Base-by-base conservation (phyloP, 331 rosid genomes). In the Rosa hybrid region DNA sequence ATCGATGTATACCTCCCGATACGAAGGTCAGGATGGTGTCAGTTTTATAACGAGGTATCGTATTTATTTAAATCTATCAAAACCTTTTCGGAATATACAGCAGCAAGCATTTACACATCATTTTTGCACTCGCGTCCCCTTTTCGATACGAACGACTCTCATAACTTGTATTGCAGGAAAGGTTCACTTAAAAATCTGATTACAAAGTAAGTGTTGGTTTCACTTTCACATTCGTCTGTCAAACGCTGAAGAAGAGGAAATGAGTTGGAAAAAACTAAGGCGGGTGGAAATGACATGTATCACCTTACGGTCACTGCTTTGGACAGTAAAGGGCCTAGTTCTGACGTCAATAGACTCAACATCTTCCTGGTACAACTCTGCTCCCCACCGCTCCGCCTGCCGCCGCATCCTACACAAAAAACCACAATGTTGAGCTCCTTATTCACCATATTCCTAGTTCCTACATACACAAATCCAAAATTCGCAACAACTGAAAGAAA, bases 381-480 rank as follows among this genome's bases (percentile, higher is more conserved):
- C 98, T 53, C 98, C 98, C 98, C 98, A 94, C 7, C 97, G 94
- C 76, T 92, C 98, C 44, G 97, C 98, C 86, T 94, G 98, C 78
- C 81, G 78, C 23, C 95, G 91, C 97, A 92, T 94, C 90, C 98
- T 94, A 62, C 57, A 85, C 60, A 21, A 84, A 82, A 82, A 84
- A 77, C 81, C 57, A 79, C 44, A 89, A 87, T 71, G 78, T 38
- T 78, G 76, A 82, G 60, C 81, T 69, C 70, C 68, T 69, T 83
- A 54, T 54, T 79, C 30, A 34, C 39, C 39, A 34, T 34, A 34
- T 34, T 34, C 72, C 65, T 41, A 42, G 14, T 38, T 74, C 6
- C 41, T 30, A 39, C 54, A 39, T 2, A 12, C 4, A 75, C 18
- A 75, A 75, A 54, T 41, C 41, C 9, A 53, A 27, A 74, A 74